These are phyloP conservation scores for Rhizopus arrhizus DNA, from an alignment of 371 early-diverging fungal species.

Conservation along the genomic window DNA sequence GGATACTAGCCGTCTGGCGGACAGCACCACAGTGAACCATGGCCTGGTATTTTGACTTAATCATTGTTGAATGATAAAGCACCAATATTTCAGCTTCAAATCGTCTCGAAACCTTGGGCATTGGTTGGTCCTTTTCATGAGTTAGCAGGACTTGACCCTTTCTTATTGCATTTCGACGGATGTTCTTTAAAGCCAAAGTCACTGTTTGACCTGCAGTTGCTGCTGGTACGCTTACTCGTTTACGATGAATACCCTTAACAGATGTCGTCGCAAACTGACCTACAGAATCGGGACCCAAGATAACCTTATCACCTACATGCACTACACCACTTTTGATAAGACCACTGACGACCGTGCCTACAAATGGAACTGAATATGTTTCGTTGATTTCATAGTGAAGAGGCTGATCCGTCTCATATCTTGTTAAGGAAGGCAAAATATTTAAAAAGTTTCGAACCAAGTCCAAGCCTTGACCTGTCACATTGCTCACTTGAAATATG, in stretches of 20 bases:
- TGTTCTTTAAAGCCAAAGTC: slow-evolving; percentile 83
- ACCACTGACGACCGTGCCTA: slow-evolving; percentile 86
- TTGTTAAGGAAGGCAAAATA: slow-evolving; percentile 69
- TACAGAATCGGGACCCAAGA: slow-evolving; percentile 83
- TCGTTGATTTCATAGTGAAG: slow-evolving; percentile 87
- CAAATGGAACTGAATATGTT: slow-evolving; percentile 86
- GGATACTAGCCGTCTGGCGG: slow-evolving; percentile 85
- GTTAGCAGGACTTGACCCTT: slow-evolving; percentile 89
- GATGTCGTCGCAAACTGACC: slow-evolving; percentile 79
- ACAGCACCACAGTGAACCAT: slow-evolving; percentile 93
- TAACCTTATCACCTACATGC: slow-evolving; percentile 80
- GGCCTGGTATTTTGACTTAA: slow-evolving; percentile 86
- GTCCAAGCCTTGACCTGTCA: slow-evolving; percentile 87
- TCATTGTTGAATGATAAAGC: slow-evolving; percentile 90
- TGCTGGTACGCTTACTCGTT: slow-evolving; percentile 76
- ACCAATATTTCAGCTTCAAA: slow-evolving; percentile 93
- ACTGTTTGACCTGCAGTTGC: slow-evolving; percentile 86
- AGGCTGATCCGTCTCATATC: slow-evolving; percentile 64
- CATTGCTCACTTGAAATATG: slow-evolving; percentile 91
- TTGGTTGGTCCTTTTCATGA: slow-evolving; percentile 54
- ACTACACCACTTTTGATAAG: slow-evolving; percentile 65
- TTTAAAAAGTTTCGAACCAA: slow-evolving; percentile 84
- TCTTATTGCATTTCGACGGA: slow-evolving; percentile 74
- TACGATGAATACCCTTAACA: slow-evolving; percentile 88
- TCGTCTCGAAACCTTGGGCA: slow-evolving; percentile 68